Percentiles rank a stretch among this genome's conserved stretches.
These are phyloP conservation scores for Pseudozyma tsukubaensis DNA, from an alignment of 1,284 basidiomycete genomes.

Conservation along the genomic window DNA sequence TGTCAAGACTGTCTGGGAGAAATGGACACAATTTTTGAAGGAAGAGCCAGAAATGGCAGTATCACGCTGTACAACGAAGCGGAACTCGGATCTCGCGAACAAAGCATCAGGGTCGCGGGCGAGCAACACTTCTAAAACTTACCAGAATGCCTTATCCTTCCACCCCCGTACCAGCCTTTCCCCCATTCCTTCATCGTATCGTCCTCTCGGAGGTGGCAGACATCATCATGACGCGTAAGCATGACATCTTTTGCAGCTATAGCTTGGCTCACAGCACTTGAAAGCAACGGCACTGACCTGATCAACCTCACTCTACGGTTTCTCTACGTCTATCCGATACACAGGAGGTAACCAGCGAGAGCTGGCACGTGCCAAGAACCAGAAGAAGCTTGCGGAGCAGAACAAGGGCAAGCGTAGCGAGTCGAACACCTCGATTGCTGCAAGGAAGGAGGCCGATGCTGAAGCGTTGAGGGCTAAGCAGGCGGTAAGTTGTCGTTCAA, in stretches of 20 bases:
- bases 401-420: constrained; percentile 61
- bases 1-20: too few species aligned
- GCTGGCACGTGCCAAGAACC: constrained; percentile 64
- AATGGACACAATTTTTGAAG: too few species aligned
- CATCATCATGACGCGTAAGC: constrained; percentile 2
- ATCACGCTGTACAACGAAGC: constrained; percentile 2
- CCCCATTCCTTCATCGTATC: neutral
- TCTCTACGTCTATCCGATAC: neutral
- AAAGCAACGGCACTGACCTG: neutral
- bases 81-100: constrained; percentile 7
- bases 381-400: constrained; percentile 63
- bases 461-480: constrained; percentile 61
- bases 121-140: neutral
- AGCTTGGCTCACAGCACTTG: neutral
- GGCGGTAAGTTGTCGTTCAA: constrained; percentile 51
- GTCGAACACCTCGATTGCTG: constrained; percentile 54
- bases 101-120: constrained; percentile 1
- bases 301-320: neutral
- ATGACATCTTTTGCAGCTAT: too few species aligned
- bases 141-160: neutral
- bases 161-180: neutral
- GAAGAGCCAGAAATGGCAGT: too few species aligned
- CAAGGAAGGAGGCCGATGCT: constrained; percentile 62
- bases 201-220: neutral
- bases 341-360: constrained; percentile 67